phyloP scores from a whole-genome alignment of 2,329 filamentous ascomycete species.

The Onygenales sp. region DNA sequence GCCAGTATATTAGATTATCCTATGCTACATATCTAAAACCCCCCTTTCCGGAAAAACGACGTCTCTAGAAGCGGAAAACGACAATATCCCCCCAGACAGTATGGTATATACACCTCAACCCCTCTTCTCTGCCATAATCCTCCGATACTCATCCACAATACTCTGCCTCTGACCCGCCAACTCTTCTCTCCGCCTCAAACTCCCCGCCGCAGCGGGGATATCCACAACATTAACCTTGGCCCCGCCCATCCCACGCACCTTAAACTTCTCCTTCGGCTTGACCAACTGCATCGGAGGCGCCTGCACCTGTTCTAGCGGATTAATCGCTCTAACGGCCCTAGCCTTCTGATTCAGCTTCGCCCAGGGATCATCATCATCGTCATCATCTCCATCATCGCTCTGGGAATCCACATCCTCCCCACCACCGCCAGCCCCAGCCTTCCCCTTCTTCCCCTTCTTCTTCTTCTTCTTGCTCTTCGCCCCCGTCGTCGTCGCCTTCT shows the following conservation, averaged over 20 bases:
- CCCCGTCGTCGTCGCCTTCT: conserved; percentile 50
- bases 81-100: background rate
- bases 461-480: conserved; percentile 56
- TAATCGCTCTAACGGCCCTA: conserved; percentile 39
- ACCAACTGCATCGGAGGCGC: conserved; percentile 67
- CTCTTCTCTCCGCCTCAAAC: conserved; percentile 63
- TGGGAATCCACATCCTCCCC: conserved; percentile 24
- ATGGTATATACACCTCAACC: conserved; percentile 14
- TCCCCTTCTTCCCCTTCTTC: conserved; percentile 56
- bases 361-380: conserved; percentile 58
- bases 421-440: conserved; percentile 34
- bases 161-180: conserved; percentile 57
- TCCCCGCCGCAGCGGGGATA: conserved; percentile 60
- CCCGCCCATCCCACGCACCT: conserved; percentile 47
- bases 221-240: conserved; percentile 58
- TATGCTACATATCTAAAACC: no score
- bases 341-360: conserved; percentile 59
- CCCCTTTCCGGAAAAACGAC: no score
- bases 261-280: conserved; percentile 53
- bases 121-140: conserved; percentile 53
- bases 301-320: conserved; percentile 48
- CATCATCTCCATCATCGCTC: conserved; percentile 29
- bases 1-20: no score
- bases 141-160: conserved; percentile 65
- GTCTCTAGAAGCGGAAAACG: no score